A percentile compares a stretch with the other conserved stretches of the same genome.
Conservation (phyloP, 805 yeast species). For the Metschnikowia picachoensis region DNA sequence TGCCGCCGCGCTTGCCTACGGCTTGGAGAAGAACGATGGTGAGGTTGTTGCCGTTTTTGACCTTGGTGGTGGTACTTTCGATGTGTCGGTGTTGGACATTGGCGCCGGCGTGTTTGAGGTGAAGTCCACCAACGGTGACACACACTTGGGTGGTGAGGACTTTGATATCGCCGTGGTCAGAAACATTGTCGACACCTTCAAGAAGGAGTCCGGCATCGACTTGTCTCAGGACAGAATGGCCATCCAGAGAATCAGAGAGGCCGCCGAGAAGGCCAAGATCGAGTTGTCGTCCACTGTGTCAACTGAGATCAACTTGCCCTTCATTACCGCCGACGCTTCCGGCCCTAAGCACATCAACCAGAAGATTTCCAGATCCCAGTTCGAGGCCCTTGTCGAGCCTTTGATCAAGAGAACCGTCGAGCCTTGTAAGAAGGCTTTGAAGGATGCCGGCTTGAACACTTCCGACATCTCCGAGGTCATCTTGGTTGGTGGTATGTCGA, state of each 20-base stretch:
- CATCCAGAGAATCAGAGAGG: slow-evolving; percentile 69
- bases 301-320: slow-evolving; percentile 77
- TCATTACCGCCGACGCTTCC: slow-evolving; percentile 81
- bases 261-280: slow-evolving; percentile 83
- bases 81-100: slow-evolving; percentile 92
- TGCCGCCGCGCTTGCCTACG: slow-evolving; percentile 93
- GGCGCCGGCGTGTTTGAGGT: slow-evolving; percentile 98
- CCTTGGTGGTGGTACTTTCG: slow-evolving; percentile 98
- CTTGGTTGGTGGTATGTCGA: slow-evolving; percentile 87
- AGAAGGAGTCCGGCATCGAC: slow-evolving; percentile 67
- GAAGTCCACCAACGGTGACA: slow-evolving; percentile 95
- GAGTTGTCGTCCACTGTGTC: slow-evolving; percentile 72
- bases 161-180: slow-evolving; percentile 85
- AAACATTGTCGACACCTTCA: slow-evolving; percentile 74
- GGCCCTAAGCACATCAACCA: slow-evolving; percentile 78
- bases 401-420: slow-evolving; percentile 68
- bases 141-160: slow-evolving; percentile 92
- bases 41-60: slow-evolving; percentile 94
- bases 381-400: slow-evolving; percentile 62
- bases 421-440: slow-evolving; percentile 78
- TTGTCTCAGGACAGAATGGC: slow-evolving; percentile 39
- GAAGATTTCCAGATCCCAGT: slow-evolving; percentile 62
- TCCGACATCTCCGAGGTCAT: slow-evolving; percentile 75
- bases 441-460: slow-evolving; percentile 69
- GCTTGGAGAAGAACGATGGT: slow-evolving; percentile 80